Conservation (phyloP, 2,329 filamentous ascomycete genomes). For the Phoma sp. region DNA sequence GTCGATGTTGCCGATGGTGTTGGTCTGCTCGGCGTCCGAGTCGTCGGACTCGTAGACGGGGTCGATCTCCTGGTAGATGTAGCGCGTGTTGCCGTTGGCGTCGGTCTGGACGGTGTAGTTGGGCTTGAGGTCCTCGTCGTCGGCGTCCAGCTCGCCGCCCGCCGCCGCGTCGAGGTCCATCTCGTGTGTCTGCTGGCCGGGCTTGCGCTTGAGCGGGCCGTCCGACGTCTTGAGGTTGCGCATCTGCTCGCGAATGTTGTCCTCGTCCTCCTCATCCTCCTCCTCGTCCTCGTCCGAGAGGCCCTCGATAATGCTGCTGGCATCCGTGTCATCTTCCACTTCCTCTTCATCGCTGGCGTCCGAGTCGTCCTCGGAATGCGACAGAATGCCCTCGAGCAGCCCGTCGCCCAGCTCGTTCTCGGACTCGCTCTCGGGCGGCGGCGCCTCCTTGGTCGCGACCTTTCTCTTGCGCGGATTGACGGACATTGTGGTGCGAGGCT, state of each 20-base stretch:
- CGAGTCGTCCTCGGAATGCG: slow-evolving; percentile 52
- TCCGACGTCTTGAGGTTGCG: slow-evolving; percentile 51
- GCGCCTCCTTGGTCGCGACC: slow-evolving; percentile 48
- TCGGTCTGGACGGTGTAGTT: slow-evolving; percentile 74
- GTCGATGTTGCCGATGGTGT: slow-evolving; percentile 96
- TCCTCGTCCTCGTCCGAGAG: slow-evolving; percentile 42
- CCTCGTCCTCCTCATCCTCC: slow-evolving; percentile 45
- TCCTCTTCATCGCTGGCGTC: slow-evolving; percentile 32
- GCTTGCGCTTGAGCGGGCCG: slow-evolving; percentile 26
- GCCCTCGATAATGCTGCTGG: slow-evolving; percentile 44
- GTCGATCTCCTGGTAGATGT: slow-evolving; percentile 92
- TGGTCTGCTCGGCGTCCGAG: slow-evolving; percentile 78
- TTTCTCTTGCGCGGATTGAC: slow-evolving; percentile 61
- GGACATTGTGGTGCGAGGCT: slow-evolving; percentile 34
- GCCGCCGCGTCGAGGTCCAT: slow-evolving; percentile 23
- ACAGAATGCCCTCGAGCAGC: slow-evolving; percentile 52
- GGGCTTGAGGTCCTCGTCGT: slow-evolving; percentile 47
- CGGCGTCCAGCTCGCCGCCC: slow-evolving; percentile 36
- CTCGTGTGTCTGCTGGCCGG: slow-evolving; percentile 24
- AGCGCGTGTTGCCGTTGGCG: slow-evolving; percentile 88
- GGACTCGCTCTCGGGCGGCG: slow-evolving; percentile 35
- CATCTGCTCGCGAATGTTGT: slow-evolving; percentile 55
- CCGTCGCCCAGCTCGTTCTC: slow-evolving; percentile 50
- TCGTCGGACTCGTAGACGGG: slow-evolving; percentile 97
- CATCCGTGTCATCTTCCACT: slow-evolving; percentile 37